A percentile compares a stretch with the other conserved stretches of the same genome.
These are phyloP conservation scores for Lagerstroemia speciosa DNA, from an alignment of 345 rosid species.

Conservation along the genomic window DNA sequence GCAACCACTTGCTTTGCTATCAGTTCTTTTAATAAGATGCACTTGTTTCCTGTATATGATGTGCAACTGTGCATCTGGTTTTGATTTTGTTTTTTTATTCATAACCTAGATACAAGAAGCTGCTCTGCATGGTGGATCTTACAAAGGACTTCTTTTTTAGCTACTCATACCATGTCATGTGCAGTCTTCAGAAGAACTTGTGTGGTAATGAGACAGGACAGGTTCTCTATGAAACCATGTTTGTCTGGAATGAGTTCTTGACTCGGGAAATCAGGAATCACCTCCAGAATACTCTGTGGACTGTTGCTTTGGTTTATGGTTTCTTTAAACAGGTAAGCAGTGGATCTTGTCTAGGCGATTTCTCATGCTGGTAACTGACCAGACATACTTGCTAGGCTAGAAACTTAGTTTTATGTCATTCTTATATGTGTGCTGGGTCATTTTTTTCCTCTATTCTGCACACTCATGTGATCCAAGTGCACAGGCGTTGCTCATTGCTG, in stretches of 20 bases:
- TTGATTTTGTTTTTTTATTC: conserved; percentile 15
- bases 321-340: conserved; percentile 85
- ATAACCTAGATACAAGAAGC: conserved; percentile 88
- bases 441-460: neutral
- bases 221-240: conserved; percentile 81
- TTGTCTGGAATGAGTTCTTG: conserved; percentile 97
- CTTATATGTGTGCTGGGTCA: too few relatives aligned
- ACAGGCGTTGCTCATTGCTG: neutral
- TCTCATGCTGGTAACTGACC: too few relatives aligned
- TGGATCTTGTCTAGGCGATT: conserved; percentile 10
- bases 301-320: conserved; percentile 94
- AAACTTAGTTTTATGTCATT: too few relatives aligned
- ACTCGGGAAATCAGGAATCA: conserved; percentile 83
- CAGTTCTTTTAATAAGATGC: neutral
- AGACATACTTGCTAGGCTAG: too few relatives aligned
- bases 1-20: neutral
- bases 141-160: conserved; percentile 99
- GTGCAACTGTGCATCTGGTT: neutral
- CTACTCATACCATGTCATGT: conserved; percentile 91
- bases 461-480: neutral
- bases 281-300: conserved; percentile 88
- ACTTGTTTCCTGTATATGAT: neutral
- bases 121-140: conserved; percentile 78
- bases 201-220: conserved; percentile 56
- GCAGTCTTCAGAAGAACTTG: conserved; percentile 83